Base-by-base conservation (phyloP, 306 rosid species). In the Cucurbita ficifolia region DNA sequence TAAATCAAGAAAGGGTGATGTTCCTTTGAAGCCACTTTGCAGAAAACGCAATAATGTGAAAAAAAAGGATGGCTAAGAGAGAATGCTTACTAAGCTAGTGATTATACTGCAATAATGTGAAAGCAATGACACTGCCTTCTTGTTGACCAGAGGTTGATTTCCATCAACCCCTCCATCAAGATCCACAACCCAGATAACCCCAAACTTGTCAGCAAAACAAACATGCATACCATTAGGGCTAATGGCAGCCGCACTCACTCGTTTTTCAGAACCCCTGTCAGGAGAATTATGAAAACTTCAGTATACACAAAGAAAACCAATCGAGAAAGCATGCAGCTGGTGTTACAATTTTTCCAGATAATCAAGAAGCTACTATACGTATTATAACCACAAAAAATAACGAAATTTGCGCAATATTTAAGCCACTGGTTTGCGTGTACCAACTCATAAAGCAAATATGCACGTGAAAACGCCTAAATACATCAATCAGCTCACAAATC, bases 61-160 rank as follows among this genome's bases (percentile, higher is more conserved):
- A 40, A 0, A 49, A 40, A 8, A 18, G 55, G 16, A 22, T 12
- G 67, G 35, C 22, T 8, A 58, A 40, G 45, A 72, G 59, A 79
- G 36, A 24, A 75, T 46, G 14, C 73, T 73, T 21, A 91, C 99
- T 96, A 94, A 78, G 74, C 94, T 84, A 50, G 99, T 89, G 78
- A 94, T 91, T 78, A 94, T 89, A 76, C 99, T 91, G 78, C 99
- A 94, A 82, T 94, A 94, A 76, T 91, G 99, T 75, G 99, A 86
- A 73, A 91, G 88, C 80, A 91, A 53, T 2, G 89, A 86, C 6
- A 67, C 80, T 6, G 92, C 87, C 77, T 84, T 91, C 81, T 86
- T 89, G 75, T 76, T 67, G 29, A 5, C 51, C 43, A 16, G 65
- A 29, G 82, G 73, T 75, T 81, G 75, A 75, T 78, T 60, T 52